Evolutionary conservation across 1,284 basidiomycete species (phyloP).

Genomic region (Lignosus rhinocerotis): DNA sequence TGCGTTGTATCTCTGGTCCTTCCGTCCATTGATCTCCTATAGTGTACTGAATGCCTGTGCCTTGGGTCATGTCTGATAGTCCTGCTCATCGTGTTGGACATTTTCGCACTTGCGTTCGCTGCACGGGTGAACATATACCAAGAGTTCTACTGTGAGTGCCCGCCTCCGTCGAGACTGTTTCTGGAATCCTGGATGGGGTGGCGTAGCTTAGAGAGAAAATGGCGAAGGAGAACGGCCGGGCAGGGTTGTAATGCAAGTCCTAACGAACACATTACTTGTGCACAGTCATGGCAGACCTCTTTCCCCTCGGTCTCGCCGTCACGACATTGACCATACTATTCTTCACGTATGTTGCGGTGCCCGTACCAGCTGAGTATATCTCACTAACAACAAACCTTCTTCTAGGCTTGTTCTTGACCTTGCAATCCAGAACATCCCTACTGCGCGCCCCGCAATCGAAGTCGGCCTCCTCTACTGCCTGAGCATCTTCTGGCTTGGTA

Average conservation of each 20-base stretch:
- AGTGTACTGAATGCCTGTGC: not conserved
- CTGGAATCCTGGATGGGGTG: not conserved
- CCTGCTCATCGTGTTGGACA: slow-evolving; percentile 44
- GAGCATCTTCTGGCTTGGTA: slow-evolving; percentile 56
- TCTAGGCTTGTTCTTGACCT: slow-evolving; percentile 47
- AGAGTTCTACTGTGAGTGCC: slow-evolving; percentile 58
- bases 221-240: not conserved
- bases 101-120: slow-evolving; percentile 54
- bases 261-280: not conserved
- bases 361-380: not conserved
- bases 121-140: slow-evolving; percentile 56
- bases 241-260: no score
- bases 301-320: slow-evolving; percentile 58
- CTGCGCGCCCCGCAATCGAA: slow-evolving; percentile 48
- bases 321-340: slow-evolving; percentile 46
- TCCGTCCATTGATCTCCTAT: not conserved
- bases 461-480: slow-evolving; percentile 47
- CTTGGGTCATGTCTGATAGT: not conserved
- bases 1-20: not conserved
- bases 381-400: not conserved
- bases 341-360: slow-evolving; percentile 38
- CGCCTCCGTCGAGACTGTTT: not conserved
- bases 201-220: not conserved
- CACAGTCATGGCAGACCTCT: slow-evolving; percentile 56
- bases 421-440: slow-evolving; percentile 41